Evolutionary conservation across 2,329 filamentous ascomycete genomes (phyloP).

Genomic region (Aspergillus tubingensis): DNA sequence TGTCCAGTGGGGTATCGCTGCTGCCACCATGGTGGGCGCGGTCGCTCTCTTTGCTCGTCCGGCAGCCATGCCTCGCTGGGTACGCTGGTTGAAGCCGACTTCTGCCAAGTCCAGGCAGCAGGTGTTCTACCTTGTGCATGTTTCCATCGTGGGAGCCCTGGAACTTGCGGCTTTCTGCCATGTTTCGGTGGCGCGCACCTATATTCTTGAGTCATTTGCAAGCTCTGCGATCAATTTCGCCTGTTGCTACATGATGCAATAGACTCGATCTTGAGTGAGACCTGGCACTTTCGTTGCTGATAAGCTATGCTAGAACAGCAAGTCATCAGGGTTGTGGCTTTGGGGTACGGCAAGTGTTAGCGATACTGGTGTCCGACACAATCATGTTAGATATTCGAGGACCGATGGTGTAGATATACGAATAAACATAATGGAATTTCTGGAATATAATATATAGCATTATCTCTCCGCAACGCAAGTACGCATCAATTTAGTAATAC

Average conservation of each 20-base stretch:
- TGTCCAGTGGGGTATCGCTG: constrained; percentile 58
- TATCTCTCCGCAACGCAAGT: too few species aligned
- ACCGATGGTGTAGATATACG: too few species aligned
- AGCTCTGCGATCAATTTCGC: constrained; percentile 49
- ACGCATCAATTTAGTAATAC: too few species aligned
- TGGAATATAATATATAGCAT: too few species aligned
- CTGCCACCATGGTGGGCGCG: constrained; percentile 49
- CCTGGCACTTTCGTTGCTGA: background rate
- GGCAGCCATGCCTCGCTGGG: constrained; percentile 29
- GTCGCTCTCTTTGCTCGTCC: constrained; percentile 53
- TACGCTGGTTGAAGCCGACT: constrained; percentile 15
- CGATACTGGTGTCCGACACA: too few species aligned
- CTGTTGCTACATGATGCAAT: constrained; percentile 25
- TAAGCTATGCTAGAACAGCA: background rate
- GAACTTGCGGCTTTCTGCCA: constrained; percentile 56
- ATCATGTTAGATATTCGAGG: too few species aligned
- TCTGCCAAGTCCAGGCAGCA: constrained; percentile 38
- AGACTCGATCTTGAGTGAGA: background rate
- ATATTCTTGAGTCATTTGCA: constrained; percentile 53
- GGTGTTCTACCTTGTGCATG: constrained; percentile 59
- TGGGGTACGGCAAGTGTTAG: too few species aligned
- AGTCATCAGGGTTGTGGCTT: background rate
- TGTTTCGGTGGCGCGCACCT: constrained; percentile 57
- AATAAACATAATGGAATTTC: too few species aligned
- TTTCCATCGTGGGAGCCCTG: constrained; percentile 53